A percentile compares a stretch with the other conserved stretches of the same genome.
phyloP scores from a whole-genome alignment of 768 basidiomycete genomes.

The Suillus spraguei region DNA sequence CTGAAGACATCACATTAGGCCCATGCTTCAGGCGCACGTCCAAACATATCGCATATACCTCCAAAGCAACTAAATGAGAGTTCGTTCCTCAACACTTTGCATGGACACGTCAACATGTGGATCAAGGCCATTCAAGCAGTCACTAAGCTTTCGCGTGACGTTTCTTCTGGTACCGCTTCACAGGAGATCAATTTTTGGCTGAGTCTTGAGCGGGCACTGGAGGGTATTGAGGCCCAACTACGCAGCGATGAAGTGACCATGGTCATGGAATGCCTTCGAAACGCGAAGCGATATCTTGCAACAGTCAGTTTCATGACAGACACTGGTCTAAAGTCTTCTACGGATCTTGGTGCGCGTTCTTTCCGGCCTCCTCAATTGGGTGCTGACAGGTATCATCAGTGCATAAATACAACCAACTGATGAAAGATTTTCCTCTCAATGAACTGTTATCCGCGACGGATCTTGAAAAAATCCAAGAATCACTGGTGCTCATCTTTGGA shows the following conservation, averaged over 20 bases:
- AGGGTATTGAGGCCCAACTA: slow-evolving; percentile 90
- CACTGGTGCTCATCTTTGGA: slow-evolving; percentile 81
- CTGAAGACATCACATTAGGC: slow-evolving; percentile 39
- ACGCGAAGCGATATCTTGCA: slow-evolving; percentile 95
- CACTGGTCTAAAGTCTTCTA: slow-evolving; percentile 93
- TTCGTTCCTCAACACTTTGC: slow-evolving; percentile 90
- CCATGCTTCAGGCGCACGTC: slow-evolving; percentile 56
- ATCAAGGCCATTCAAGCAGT: slow-evolving; percentile 97
- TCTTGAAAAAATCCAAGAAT: slow-evolving; percentile 92
- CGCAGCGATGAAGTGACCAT: slow-evolving; percentile 90
- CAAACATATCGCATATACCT: slow-evolving; percentile 78
- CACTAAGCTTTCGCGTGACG: slow-evolving; percentile 94
- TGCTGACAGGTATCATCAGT: slow-evolving; percentile 46
- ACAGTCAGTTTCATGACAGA: slow-evolving; percentile 98
- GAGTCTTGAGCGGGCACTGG: slow-evolving; percentile 89
- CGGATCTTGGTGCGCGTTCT: slow-evolving; percentile 68
- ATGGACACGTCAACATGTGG: slow-evolving; percentile 95
- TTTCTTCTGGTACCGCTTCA: slow-evolving; percentile 91
- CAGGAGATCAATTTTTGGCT: slow-evolving; percentile 99
- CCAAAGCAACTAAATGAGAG: slow-evolving; percentile 79
- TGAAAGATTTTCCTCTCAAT: slow-evolving; percentile 99
- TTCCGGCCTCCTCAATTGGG: background rate
- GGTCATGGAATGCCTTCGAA: slow-evolving; percentile 92
- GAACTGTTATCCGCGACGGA: slow-evolving; percentile 96
- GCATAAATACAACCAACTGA: slow-evolving; percentile 96